Evolutionary conservation across 352 stramenopile genomes (phyloP).

Genomic region (Blastocystis sp.): DNA sequence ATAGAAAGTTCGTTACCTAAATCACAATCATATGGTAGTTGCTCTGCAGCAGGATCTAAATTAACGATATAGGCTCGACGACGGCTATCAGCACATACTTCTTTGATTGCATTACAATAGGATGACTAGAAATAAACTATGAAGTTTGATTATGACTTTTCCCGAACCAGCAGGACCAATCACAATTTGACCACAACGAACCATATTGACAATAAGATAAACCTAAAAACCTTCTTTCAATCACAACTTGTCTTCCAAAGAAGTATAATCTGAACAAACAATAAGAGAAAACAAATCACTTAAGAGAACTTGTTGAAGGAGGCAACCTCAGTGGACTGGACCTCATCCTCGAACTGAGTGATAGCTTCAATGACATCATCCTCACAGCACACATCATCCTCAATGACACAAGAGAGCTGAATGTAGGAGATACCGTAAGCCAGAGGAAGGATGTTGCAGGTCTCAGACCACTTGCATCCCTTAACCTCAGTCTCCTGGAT

Average conservation of each 20-base stretch:
- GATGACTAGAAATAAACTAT: conserved; percentile 71
- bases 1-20: not conserved
- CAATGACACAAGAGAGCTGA: conserved; percentile 49
- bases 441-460: conserved; percentile 38
- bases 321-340: conserved; percentile 40
- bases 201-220: conserved; percentile 66
- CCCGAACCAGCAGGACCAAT: conserved; percentile 81
- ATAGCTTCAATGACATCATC: conserved; percentile 60
- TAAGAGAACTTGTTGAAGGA: conserved; percentile 62
- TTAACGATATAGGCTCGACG: conserved; percentile 69
- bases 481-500: conserved; percentile 27
- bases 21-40: conserved; percentile 64
- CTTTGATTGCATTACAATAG: conserved; percentile 85
- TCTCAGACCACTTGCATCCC: conserved; percentile 49
- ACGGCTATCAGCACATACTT: conserved; percentile 76
- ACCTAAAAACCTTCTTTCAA: not conserved
- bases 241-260: not conserved
- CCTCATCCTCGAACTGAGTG: conserved; percentile 49
- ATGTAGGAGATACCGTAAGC: conserved; percentile 33
- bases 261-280: not conserved
- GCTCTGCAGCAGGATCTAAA: conserved; percentile 66
- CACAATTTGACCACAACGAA: conserved; percentile 81
- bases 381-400: conserved; percentile 49
- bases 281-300: not conserved
- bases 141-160: conserved; percentile 70